A percentile compares a stretch with the other conserved stretches of the same genome.
These are phyloP conservation scores for Trichoderma breve DNA, from an alignment of 2,329 filamentous ascomycete genomes.

Conservation along the genomic window DNA sequence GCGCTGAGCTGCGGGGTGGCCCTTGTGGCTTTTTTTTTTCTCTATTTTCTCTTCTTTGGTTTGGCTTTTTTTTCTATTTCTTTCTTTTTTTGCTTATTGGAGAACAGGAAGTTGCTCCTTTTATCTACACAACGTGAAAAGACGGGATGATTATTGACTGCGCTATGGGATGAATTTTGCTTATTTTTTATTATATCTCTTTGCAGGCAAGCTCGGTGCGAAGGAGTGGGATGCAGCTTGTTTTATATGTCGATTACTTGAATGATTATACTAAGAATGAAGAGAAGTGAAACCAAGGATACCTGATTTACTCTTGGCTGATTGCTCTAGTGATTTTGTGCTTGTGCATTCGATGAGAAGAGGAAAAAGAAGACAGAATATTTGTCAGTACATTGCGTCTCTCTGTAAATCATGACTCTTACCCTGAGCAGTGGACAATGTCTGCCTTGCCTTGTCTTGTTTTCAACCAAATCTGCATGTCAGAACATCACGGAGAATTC, in stretches of 20 bases:
- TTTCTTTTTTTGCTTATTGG: constrained; percentile 5
- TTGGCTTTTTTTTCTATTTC: not conserved
- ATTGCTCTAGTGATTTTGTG: not conserved
- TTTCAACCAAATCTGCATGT: not conserved
- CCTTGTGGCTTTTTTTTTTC: constrained; percentile 19
- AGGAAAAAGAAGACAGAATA: not conserved
- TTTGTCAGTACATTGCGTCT: not conserved
- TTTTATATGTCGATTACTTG: constrained; percentile 10
- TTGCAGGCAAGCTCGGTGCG: constrained; percentile 2
- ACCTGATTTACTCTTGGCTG: not conserved
- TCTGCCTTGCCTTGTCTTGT: not conserved
- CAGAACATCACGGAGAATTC: not conserved
- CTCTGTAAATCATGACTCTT: not conserved
- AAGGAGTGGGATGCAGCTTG: not conserved
- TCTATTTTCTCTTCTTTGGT: not conserved
- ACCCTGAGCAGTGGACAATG: not conserved
- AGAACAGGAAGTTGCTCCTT: constrained; percentile 3
- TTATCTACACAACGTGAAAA: constrained; percentile 15
- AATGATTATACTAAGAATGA: constrained; percentile 17
- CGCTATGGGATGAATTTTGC: constrained; percentile 7
- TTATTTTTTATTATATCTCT: not conserved
- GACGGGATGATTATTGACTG: constrained; percentile 15
- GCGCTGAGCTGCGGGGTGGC: constrained; percentile 28
- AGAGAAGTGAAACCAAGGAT: constrained; percentile 10
- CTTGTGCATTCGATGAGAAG: not conserved